These are phyloP conservation scores for Cryptococcus floricola DNA, from an alignment of 1,284 basidiomycete species.

Conservation along the genomic window DNA sequence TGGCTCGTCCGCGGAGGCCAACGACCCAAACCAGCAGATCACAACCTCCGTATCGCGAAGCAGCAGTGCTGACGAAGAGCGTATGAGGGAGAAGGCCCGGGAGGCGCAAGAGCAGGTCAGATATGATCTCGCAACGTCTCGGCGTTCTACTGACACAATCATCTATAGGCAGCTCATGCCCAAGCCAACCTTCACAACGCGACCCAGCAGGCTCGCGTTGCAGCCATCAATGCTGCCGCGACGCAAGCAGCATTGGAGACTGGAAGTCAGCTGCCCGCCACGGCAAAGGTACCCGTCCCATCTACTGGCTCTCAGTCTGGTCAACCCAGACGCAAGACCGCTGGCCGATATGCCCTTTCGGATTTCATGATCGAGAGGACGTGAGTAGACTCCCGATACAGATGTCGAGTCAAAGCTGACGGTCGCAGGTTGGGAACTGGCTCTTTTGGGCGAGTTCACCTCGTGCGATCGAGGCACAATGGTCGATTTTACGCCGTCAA, in stretches of 20 bases:
- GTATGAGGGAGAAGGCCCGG: constrained; percentile 45
- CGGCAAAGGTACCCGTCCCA: constrained; percentile 20
- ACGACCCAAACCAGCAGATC: constrained; percentile 34
- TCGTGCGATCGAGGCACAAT: constrained; percentile 89
- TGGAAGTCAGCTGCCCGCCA: constrained; percentile 15
- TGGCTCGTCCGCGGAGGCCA: constrained; percentile 11
- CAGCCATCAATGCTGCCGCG: constrained; percentile 49
- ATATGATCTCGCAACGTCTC: neutral
- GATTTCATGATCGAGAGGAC: constrained; percentile 55
- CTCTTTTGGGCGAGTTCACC: constrained; percentile 90
- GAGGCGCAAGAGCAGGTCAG: constrained; percentile 49
- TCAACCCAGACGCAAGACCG: constrained; percentile 49
- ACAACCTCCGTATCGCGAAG: constrained; percentile 14
- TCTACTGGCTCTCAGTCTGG: constrained; percentile 13
- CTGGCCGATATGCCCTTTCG: constrained; percentile 52
- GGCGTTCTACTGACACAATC: neutral
- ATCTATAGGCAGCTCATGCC: constrained; percentile 42
- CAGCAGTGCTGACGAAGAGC: constrained; percentile 38
- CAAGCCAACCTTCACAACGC: constrained; percentile 48
- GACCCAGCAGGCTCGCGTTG: constrained; percentile 49
- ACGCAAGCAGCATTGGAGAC: constrained; percentile 46
- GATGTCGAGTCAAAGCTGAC: neutral
- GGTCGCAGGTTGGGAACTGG: constrained; percentile 68
- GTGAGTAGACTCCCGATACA: constrained; percentile 25
- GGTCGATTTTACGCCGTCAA: constrained; percentile 92